Evolutionary conservation across 805 yeast genomes (phyloP).

Genomic region (Cyberlindnera suaveolens): DNA sequence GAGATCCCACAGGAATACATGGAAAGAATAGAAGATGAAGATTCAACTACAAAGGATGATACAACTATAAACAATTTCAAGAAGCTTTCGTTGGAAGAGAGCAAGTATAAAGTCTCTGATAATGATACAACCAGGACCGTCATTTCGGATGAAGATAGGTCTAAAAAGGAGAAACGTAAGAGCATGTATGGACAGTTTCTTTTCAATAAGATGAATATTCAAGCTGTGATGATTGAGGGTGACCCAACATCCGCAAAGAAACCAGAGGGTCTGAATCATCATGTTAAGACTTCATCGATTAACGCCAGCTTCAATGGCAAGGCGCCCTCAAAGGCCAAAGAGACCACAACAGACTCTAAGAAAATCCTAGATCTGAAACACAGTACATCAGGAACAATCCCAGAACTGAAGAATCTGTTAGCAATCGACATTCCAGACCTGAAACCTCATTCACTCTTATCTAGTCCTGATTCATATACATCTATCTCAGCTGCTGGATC

Average conservation of each 20-base stretch:
- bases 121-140: constrained; percentile 4
- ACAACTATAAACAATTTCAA: constrained; percentile 15
- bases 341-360: not conserved
- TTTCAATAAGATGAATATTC: constrained; percentile 35
- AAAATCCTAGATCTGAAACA: not conserved
- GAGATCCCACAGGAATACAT: constrained; percentile 20
- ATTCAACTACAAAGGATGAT: not conserved
- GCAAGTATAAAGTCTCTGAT: constrained; percentile 4
- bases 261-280: constrained; percentile 8
- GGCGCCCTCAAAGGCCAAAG: constrained; percentile 10
- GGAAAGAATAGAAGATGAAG: constrained; percentile 12
- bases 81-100: constrained; percentile 18
- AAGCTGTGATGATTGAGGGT: constrained; percentile 30
- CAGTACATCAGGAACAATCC: constrained; percentile 2
- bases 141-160: constrained; percentile 3
- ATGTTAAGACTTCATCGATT: constrained; percentile 7
- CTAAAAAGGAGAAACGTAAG: constrained; percentile 19
- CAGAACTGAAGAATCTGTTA: constrained; percentile 12
- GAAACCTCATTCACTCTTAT: not conserved
- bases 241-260: constrained; percentile 26
- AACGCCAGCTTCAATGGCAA: constrained; percentile 12
- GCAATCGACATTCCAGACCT: not conserved
- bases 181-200: constrained; percentile 32
- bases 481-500: not conserved
- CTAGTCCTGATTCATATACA: not conserved